Percentiles rank a stretch among this genome's conserved stretches.
Evolutionary conservation across 192 early-diverging fungal genomes (phyloP).

Genomic region (Diversispora epigaea): DNA sequence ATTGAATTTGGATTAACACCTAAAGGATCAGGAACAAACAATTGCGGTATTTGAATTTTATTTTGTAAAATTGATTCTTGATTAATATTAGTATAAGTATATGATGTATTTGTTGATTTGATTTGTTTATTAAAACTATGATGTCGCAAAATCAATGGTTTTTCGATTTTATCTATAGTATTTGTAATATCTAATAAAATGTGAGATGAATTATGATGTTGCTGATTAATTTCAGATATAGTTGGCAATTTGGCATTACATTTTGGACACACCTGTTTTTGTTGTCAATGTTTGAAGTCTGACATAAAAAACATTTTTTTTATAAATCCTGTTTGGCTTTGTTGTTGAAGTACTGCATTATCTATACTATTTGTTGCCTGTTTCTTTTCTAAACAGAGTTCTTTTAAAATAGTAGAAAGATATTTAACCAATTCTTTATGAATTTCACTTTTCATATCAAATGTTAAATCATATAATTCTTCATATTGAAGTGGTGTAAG

Average conservation of each 20-base stretch:
- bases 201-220: background rate
- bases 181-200: background rate
- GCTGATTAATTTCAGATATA: background rate
- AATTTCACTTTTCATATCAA: background rate
- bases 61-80: background rate
- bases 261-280: background rate
- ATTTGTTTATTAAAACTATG: too few relatives aligned
- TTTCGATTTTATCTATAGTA: background rate
- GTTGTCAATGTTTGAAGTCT: background rate
- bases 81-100: background rate
- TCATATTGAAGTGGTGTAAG: background rate
- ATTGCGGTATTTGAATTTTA: background rate
- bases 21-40: background rate
- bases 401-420: background rate
- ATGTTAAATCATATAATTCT: background rate
- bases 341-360: background rate
- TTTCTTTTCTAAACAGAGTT: background rate
- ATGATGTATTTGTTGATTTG: background rate
- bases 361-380: background rate
- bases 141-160: background rate
- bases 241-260: background rate
- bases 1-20: background rate
- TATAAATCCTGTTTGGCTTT: background rate
- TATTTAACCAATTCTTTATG: slow-evolving; percentile 7
- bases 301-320: background rate